Percentiles rank a stretch among this genome's conserved stretches.
phyloP scores from a whole-genome alignment of 78 protist genomes.

The Dictyostelium purpureum region DNA sequence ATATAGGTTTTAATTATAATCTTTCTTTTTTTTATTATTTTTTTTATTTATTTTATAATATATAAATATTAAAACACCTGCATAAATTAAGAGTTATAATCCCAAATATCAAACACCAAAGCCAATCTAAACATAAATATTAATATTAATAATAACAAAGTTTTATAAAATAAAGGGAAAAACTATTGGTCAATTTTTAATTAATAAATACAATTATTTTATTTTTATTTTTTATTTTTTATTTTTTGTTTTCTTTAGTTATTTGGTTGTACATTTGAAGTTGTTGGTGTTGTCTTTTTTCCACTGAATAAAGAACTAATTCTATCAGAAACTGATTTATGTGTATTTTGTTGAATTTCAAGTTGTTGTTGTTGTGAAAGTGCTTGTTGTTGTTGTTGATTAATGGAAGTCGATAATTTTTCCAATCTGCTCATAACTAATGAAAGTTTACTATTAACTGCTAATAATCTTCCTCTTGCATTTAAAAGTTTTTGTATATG shows the following conservation, averaged over 20 bases:
- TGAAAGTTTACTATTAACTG: conserved; percentile 55
- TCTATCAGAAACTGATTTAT: conserved; percentile 54
- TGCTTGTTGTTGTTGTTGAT: conserved; percentile 46
- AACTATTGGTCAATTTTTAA: neutral
- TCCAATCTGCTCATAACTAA: conserved; percentile 61
- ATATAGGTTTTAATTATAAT: too few species aligned
- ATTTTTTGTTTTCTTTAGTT: neutral
- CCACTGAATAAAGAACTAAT: neutral
- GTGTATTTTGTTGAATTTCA: neutral
- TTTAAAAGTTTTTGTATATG: conserved; percentile 72
- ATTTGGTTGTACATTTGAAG: neutral
- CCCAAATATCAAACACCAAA: too few species aligned
- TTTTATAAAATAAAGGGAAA: too few species aligned
- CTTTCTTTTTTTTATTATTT: too few species aligned
- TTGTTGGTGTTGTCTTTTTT: conserved; percentile 17
- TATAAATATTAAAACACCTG: too few species aligned
- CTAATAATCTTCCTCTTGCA: conserved; percentile 66
- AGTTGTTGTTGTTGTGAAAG: neutral
- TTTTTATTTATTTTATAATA: too few species aligned
- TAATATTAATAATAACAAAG: too few species aligned
- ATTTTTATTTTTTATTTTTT: neutral
- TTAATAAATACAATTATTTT: neutral
- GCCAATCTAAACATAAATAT: too few species aligned
- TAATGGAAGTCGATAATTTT: conserved; percentile 33
- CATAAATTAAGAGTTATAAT: too few species aligned